phyloP scores from a whole-genome alignment of 371 early-diverging fungal species.

The Mucor plumbeus region DNA sequence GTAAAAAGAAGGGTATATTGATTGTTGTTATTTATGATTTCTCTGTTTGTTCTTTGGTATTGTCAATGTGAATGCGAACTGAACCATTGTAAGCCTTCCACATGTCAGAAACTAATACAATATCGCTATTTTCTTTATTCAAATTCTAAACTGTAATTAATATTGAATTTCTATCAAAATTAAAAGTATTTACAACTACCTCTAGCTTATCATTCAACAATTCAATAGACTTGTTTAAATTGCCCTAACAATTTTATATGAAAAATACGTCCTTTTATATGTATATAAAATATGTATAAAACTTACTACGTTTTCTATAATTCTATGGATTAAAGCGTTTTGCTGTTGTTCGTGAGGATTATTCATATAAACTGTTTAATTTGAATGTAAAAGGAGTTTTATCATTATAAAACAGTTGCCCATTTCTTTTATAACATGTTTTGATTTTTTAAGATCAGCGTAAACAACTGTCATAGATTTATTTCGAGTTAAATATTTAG shows the following conservation, averaged over 20 bases:
- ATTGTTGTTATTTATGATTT: neutral
- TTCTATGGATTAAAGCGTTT: slow-evolving; percentile 30
- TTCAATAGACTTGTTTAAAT: slow-evolving; percentile 27
- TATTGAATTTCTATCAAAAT: neutral
- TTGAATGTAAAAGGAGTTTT: neutral
- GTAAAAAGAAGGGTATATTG: neutral
- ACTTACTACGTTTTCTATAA: slow-evolving; percentile 33
- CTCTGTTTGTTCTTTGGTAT: slow-evolving; percentile 15
- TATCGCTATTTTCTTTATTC: slow-evolving; percentile 21
- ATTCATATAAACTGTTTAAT: slow-evolving; percentile 23
- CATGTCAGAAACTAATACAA: slow-evolving; percentile 22
- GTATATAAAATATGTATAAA: too few species aligned
- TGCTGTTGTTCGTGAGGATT: slow-evolving; percentile 46
- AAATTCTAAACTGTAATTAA: slow-evolving; percentile 8
- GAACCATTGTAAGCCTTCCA: slow-evolving; percentile 35
- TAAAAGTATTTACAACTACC: slow-evolving; percentile 10
- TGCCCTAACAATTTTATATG: slow-evolving; percentile 11
- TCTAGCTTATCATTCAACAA: slow-evolving; percentile 32
- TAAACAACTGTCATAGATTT: neutral
- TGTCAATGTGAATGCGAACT: slow-evolving; percentile 32
- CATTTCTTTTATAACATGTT: neutral
- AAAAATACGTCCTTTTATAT: neutral
- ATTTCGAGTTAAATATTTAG: neutral
- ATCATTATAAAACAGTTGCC: neutral
- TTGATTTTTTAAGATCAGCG: neutral